These are phyloP conservation scores for Pisolithus tinctorius DNA, from an alignment of 768 basidiomycete species.

Conservation along the genomic window DNA sequence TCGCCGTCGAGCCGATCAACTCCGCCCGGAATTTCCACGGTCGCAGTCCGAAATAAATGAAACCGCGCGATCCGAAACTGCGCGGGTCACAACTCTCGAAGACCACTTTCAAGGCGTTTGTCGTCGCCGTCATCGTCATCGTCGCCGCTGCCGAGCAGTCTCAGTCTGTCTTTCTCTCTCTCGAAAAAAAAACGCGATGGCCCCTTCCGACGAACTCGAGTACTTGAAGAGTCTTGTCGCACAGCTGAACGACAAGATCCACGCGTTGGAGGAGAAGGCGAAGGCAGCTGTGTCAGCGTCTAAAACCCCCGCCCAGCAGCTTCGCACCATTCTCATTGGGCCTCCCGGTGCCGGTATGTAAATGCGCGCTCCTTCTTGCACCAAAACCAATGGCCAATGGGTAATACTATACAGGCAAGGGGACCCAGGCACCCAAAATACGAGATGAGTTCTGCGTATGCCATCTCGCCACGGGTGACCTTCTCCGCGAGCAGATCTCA, in stretches of 20 bases:
- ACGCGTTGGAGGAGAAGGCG: conserved; percentile 62
- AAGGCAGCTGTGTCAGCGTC: conserved; percentile 38
- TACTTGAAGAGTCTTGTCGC: conserved; percentile 90
- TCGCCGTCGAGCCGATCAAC: neutral
- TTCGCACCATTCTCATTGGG: conserved; percentile 88
- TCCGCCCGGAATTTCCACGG: conserved; percentile 17
- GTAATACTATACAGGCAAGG: conserved; percentile 64
- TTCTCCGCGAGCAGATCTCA: conserved; percentile 91
- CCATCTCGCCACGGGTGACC: conserved; percentile 98
- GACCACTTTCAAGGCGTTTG: too few species aligned
- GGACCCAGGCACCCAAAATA: conserved; percentile 94
- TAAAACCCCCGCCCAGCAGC: conserved; percentile 68
- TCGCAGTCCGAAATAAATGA: conserved; percentile 2
- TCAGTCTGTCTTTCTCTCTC: neutral
- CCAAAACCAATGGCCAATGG: neutral
- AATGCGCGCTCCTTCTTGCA: neutral
- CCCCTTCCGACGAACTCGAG: conserved; percentile 73
- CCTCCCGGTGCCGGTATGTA: conserved; percentile 92
- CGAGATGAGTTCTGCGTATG: conserved; percentile 92
- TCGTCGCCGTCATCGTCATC: neutral
- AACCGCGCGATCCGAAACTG: neutral
- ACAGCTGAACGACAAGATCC: conserved; percentile 89
- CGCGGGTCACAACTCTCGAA: neutral
- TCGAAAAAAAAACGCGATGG: conserved; percentile 35
- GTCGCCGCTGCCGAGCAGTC: neutral